Conservation (phyloP, 2,329 filamentous ascomycete genomes). For the Fusarium paranaense region DNA sequence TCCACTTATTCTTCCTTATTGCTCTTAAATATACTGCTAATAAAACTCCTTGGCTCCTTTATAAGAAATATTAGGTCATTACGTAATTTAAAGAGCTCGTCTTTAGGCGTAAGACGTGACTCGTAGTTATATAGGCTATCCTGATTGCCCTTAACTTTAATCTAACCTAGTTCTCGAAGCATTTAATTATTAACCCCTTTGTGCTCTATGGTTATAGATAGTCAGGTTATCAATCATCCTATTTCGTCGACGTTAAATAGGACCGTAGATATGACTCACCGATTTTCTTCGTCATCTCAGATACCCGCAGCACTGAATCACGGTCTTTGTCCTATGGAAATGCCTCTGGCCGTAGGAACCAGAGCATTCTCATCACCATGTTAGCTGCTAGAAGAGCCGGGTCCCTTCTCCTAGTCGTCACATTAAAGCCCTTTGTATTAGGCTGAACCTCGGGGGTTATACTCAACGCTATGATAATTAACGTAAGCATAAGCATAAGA, state of each 20-base stretch:
- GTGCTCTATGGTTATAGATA: not conserved
- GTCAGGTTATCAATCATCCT: no score
- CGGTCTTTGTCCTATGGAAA: not conserved
- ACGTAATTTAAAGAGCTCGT: not conserved
- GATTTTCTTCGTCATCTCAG: conserved; percentile 6
- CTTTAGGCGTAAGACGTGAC: not conserved
- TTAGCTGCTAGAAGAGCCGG: not conserved
- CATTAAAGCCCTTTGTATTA: not conserved
- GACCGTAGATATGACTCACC: not conserved
- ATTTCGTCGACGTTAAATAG: no score
- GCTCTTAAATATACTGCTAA: not conserved
- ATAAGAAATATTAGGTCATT: not conserved
- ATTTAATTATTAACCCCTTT: not conserved
- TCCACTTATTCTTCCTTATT: not conserved
- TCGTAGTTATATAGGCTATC: not conserved
- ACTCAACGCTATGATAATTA: not conserved
- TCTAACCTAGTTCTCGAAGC: not conserved
- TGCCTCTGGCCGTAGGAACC: not conserved
- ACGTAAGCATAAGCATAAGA: not conserved
- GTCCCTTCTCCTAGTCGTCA: not conserved
- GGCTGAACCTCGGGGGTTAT: not conserved
- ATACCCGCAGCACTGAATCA: not conserved
- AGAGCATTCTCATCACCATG: conserved; percentile 3
- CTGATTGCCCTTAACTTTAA: not conserved
- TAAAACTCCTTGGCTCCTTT: not conserved